Conservation (phyloP, 2,329 filamentous ascomycete species). For the Dothideomycetes sp. region DNA sequence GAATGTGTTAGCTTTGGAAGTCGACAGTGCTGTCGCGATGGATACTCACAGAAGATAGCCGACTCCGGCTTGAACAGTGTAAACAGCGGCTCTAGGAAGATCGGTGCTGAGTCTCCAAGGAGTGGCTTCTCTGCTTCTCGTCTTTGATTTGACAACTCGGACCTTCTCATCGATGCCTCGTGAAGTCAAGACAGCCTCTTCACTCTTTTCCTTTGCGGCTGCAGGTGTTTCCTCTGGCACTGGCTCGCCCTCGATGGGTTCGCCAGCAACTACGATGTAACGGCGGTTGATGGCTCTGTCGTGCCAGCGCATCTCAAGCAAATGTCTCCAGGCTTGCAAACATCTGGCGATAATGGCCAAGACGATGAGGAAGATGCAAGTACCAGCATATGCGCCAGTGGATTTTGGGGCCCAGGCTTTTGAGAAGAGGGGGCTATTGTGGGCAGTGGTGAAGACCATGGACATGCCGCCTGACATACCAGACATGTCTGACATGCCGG, state of each 20-base stretch:
- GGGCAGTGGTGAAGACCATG: slow-evolving; percentile 57
- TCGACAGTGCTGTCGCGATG: not conserved
- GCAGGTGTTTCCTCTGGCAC: slow-evolving; percentile 11
- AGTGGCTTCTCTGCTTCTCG: slow-evolving; percentile 42
- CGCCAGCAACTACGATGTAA: slow-evolving; percentile 65
- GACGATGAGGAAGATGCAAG: slow-evolving; percentile 81
- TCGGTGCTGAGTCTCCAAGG: slow-evolving; percentile 81
- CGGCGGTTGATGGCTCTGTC: slow-evolving; percentile 63
- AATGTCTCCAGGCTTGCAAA: slow-evolving; percentile 59
- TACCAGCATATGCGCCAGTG: slow-evolving; percentile 69
- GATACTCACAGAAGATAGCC: slow-evolving; percentile 74
- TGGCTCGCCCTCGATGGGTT: slow-evolving; percentile 34
- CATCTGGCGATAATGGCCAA: slow-evolving; percentile 62
- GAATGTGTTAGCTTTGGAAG: slow-evolving; percentile 16
- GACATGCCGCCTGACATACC: slow-evolving; percentile 35
- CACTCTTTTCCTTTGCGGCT: slow-evolving; percentile 38
- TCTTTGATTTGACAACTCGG: slow-evolving; percentile 53
- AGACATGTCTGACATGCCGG: slow-evolving; percentile 11
- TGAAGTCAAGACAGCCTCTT: slow-evolving; percentile 57
- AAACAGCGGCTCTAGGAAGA: slow-evolving; percentile 60
- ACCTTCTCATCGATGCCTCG: slow-evolving; percentile 78
- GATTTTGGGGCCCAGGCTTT: slow-evolving; percentile 62
- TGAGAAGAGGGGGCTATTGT: slow-evolving; percentile 57
- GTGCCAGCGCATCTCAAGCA: slow-evolving; percentile 58
- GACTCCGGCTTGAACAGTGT: slow-evolving; percentile 63